phyloP scores from a whole-genome alignment of 805 yeast genomes.

The Nakazawaea ernobii region DNA sequence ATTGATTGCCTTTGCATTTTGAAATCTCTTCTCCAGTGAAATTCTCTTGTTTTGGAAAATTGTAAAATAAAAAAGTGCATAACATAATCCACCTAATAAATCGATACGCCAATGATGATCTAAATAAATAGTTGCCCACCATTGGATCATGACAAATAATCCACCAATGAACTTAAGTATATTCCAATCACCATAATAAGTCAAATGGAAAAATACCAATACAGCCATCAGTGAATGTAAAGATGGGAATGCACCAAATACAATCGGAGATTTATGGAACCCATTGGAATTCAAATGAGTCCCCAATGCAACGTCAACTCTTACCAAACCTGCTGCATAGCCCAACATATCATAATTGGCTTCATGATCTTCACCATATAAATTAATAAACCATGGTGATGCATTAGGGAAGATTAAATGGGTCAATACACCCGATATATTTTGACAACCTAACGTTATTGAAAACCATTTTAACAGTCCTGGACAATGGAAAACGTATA shows the following conservation, averaged over 20 bases:
- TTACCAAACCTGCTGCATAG: constrained; percentile 63
- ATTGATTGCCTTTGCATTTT: constrained; percentile 32
- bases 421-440: constrained; percentile 52
- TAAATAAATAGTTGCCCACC: constrained; percentile 73
- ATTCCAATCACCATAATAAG: constrained; percentile 32
- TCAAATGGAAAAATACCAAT: constrained; percentile 37
- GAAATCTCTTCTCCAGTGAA: constrained; percentile 31
- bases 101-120: constrained; percentile 72
- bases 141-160: constrained; percentile 46
- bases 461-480: constrained; percentile 52
- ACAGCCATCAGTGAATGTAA: constrained; percentile 65
- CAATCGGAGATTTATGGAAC: constrained; percentile 63
- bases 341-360: constrained; percentile 62
- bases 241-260: constrained; percentile 74
- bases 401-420: constrained; percentile 64
- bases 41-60: constrained; percentile 30
- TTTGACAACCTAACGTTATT: constrained; percentile 53
- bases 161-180: constrained; percentile 30
- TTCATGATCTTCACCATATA: constrained; percentile 49
- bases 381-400: constrained; percentile 68
- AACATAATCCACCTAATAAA: constrained; percentile 47
- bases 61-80: constrained; percentile 40
- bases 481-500: constrained; percentile 64
- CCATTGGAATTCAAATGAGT: constrained; percentile 55
- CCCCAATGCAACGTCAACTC: constrained; percentile 60